phyloP scores from a whole-genome alignment of 192 early-diverging fungal genomes.

The Umbelopsis vinacea region DNA sequence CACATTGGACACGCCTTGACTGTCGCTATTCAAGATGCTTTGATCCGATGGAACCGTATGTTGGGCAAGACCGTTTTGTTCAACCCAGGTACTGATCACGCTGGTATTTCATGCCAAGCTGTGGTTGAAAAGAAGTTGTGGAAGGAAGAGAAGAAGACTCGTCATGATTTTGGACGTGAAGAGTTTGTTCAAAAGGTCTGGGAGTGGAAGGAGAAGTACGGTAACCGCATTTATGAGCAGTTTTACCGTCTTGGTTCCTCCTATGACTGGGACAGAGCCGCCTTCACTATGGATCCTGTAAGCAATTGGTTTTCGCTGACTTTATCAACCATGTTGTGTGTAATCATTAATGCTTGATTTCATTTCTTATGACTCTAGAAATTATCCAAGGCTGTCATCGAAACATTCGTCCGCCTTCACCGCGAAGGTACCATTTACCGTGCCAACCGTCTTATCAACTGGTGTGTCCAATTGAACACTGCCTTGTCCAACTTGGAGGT shows the following conservation, averaged over 20 bases:
- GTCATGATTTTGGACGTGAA: constrained; percentile 94
- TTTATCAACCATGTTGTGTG: constrained; percentile 5
- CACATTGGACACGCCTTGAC: constrained; percentile 96
- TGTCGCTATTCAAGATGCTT: constrained; percentile 91
- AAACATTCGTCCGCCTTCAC: constrained; percentile 94
- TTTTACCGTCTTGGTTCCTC: constrained; percentile 89
- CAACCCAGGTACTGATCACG: constrained; percentile 96
- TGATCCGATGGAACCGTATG: constrained; percentile 98
- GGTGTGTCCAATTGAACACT: constrained; percentile 96
- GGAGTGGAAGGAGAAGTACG: constrained; percentile 93
- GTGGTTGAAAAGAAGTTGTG: constrained; percentile 97
- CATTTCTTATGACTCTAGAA: constrained; percentile 41
- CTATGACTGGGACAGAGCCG: constrained; percentile 90
- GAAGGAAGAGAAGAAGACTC: constrained; percentile 81
- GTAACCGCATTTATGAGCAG: constrained; percentile 76
- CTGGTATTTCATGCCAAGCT: constrained; percentile 95
- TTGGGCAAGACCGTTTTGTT: constrained; percentile 93
- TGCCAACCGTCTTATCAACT: constrained; percentile 96
- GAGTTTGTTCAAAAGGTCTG: constrained; percentile 87
- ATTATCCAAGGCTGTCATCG: constrained; percentile 81
- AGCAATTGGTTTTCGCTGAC: constrained; percentile 1
- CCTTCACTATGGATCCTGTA: constrained; percentile 91
- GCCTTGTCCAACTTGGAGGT: constrained; percentile 97
- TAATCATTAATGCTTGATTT: not conserved
- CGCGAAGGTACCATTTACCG: constrained; percentile 96